Evolutionary conservation across 2,329 filamentous ascomycete genomes (phyloP), one percentile per base, ranked within the genome.

Genomic region (Botrytis cinerea): DNA sequence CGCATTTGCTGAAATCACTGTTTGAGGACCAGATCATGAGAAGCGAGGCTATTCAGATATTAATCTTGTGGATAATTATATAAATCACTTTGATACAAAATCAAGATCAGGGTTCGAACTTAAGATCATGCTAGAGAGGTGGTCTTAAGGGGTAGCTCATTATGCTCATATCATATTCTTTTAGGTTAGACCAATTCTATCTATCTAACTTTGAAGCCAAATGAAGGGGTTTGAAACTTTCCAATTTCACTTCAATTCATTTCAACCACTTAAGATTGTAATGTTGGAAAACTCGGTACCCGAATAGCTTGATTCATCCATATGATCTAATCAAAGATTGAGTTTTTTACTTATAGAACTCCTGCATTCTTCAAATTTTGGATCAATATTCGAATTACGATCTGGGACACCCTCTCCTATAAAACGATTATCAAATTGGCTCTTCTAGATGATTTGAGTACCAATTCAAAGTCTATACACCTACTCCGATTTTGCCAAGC

Each of bases 191-290:
- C 14, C 12, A n/a, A n/a, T n/a, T 54, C 12, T 38, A 38, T 38
- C 38, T 38, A 38, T 38, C 38, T 25, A n/a, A 54, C 14, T 25
- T 51, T 20, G 4, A 51, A 51, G 48, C 25, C 48, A 51, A 14
- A 12, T 51, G 25, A 51, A 51, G 25, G 48, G 25, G 9, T n/a
- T 51, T 51, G 22, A n/a, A 51, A 25, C 22, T 51, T 5, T 5
- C 25, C 10, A 6, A 51, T 6, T 51, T 51, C 48, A 51, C 10
- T n/a, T 54, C 5, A 2, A 54, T 54, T 6, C 7, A 16, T 54
- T 14, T n/a, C 4, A n/a, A n/a, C 3, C 0, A 16, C 14, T 51
- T 10, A n/a, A 16, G 12, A 4, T 16, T n/a, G 0, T n/a, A 0
- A 16, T n/a, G 0, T 14, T 16, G 4, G 2, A n/a, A n/a, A n/a